These are phyloP conservation scores for Fusarium tanahbumbuense DNA, from an alignment of 2,329 filamentous ascomycete species.

Conservation along the genomic window DNA sequence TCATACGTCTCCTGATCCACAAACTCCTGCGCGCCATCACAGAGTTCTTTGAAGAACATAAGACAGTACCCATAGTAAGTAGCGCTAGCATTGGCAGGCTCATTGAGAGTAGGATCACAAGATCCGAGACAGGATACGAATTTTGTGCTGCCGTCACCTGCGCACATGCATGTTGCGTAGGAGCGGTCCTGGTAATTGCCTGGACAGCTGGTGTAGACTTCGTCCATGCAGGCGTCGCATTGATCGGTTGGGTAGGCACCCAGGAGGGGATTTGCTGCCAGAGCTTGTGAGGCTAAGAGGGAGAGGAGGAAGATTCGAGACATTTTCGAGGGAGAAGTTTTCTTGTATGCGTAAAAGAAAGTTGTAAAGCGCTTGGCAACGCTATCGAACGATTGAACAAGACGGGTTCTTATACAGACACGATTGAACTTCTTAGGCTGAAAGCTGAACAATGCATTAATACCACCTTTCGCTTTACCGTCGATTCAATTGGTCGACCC, in stretches of 20 bases:
- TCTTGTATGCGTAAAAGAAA: background rate
- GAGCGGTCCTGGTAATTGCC: background rate
- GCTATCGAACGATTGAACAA: background rate
- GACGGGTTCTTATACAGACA: background rate
- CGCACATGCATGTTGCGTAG: slow-evolving; percentile 6
- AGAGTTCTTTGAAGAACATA: background rate
- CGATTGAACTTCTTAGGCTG: background rate
- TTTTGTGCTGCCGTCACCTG: background rate
- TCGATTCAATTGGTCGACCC: background rate
- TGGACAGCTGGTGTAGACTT: background rate
- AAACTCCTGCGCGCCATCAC: background rate
- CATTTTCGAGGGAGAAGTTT: background rate
- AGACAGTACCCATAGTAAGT: background rate
- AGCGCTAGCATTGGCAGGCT: background rate
- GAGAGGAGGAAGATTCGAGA: background rate
- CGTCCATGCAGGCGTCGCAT: background rate
- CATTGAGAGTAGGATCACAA: background rate
- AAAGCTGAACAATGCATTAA: background rate
- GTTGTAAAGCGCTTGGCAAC: background rate
- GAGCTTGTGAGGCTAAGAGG: background rate
- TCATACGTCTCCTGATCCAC: background rate
- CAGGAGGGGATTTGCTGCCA: background rate
- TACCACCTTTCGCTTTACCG: background rate
- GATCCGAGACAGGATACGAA: background rate
- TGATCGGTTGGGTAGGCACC: background rate